Evolutionary conservation across 2,329 filamentous ascomycete species (phyloP).

Genomic region (Hypoxylon sp.): DNA sequence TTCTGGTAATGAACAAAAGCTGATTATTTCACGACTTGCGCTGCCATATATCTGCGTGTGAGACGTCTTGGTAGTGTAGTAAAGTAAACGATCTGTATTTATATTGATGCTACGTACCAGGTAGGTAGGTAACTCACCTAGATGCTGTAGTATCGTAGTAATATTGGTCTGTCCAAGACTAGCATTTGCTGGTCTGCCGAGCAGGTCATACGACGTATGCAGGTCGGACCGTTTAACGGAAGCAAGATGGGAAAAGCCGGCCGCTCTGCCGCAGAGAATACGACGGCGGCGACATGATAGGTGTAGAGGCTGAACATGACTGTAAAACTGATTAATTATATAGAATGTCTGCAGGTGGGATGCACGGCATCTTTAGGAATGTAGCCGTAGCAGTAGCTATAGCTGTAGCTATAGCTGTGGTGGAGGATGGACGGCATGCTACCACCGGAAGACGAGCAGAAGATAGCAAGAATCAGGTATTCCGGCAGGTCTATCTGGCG

Average conservation of each 20-base stretch:
- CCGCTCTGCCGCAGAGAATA: slow-evolving; percentile 16
- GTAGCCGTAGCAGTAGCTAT: slow-evolving; percentile 1
- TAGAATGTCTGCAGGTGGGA: background rate
- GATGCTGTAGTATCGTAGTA: too few species aligned
- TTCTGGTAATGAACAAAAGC: slow-evolving; percentile 47
- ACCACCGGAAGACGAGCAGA: background rate
- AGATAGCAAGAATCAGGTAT: background rate
- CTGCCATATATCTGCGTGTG: background rate
- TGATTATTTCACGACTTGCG: slow-evolving; percentile 19
- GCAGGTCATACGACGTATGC: slow-evolving; percentile 15
- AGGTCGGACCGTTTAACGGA: slow-evolving; percentile 9
- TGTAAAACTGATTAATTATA: background rate
- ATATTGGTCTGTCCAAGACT: background rate
- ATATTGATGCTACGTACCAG: background rate
- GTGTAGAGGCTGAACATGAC: slow-evolving; percentile 16
- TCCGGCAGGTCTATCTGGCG: background rate
- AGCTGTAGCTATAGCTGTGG: slow-evolving; percentile 9
- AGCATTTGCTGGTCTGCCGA: background rate
- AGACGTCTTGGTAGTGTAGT: background rate
- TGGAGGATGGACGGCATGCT: slow-evolving; percentile 8
- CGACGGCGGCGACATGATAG: slow-evolving; percentile 11
- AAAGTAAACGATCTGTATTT: background rate
- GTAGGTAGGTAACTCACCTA: background rate
- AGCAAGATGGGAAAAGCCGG: slow-evolving; percentile 13
- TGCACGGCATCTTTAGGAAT: background rate